These are phyloP conservation scores for Crassisporium funariophilum DNA, from an alignment of 768 basidiomycete species.

Conservation along the genomic window DNA sequence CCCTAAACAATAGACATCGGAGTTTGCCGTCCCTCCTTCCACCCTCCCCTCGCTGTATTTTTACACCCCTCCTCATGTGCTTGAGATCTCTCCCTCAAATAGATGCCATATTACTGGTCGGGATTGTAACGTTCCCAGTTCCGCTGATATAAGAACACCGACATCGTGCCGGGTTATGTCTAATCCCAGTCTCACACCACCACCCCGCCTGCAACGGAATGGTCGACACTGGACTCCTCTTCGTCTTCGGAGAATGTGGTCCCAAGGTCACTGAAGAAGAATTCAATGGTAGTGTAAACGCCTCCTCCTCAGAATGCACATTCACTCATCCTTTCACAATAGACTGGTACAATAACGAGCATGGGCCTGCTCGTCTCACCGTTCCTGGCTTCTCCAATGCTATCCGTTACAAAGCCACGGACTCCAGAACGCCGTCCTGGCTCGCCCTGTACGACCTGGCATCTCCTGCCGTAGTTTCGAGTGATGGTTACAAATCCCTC, in stretches of 20 bases:
- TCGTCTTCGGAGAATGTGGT: constrained; percentile 32
- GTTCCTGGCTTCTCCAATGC: constrained; percentile 33
- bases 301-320: not conserved
- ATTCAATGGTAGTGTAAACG: constrained; percentile 30
- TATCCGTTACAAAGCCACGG: constrained; percentile 34
- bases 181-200: constrained; percentile 1
- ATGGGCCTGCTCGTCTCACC: constrained; percentile 31
- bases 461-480: constrained; percentile 21
- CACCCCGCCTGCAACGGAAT: constrained; percentile 13
- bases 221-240: constrained; percentile 28
- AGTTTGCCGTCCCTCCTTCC: constrained; percentile 12
- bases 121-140: too few relatives aligned
- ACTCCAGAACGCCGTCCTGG: constrained; percentile 19
- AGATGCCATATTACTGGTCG: too few relatives aligned
- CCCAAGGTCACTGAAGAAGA: constrained; percentile 28
- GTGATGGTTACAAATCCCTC: constrained; percentile 29
- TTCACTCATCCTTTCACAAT: not conserved
- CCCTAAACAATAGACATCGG: constrained; percentile 11
- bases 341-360: constrained; percentile 42
- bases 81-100: too few relatives aligned
- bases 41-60: not conserved
- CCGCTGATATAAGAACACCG: too few relatives aligned
- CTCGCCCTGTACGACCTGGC: constrained; percentile 33
- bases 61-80: too few relatives aligned
- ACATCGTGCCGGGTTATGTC: too few relatives aligned